phyloP scores from a whole-genome alignment of 1,284 basidiomycete species.

The Nidula niveotomentosa region DNA sequence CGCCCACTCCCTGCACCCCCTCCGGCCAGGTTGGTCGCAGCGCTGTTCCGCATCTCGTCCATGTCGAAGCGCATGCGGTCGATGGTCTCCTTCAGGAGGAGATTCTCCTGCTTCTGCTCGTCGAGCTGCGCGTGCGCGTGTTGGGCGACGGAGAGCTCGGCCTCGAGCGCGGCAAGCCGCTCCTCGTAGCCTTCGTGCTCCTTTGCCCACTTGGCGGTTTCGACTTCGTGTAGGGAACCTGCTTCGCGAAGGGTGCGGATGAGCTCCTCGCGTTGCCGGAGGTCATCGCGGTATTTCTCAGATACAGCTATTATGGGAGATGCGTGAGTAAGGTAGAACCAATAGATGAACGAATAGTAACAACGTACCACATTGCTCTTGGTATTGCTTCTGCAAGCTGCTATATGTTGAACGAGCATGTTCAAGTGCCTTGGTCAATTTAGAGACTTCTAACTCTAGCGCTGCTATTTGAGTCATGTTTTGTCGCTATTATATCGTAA shows the following conservation, averaged over 20 bases:
- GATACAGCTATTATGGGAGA: slow-evolving; percentile 52
- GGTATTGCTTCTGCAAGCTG: slow-evolving; percentile 80
- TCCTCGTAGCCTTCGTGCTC: slow-evolving; percentile 74
- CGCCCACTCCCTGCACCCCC: slow-evolving; percentile 40
- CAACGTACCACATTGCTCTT: slow-evolving; percentile 77
- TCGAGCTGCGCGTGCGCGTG: slow-evolving; percentile 74
- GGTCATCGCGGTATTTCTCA: slow-evolving; percentile 73
- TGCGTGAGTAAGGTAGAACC: not conserved
- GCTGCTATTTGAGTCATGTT: slow-evolving; percentile 63
- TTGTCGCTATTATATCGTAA: slow-evolving; percentile 41
- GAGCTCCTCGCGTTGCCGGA: slow-evolving; percentile 72
- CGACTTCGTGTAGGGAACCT: slow-evolving; percentile 57
- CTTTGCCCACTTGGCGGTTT: slow-evolving; percentile 55
- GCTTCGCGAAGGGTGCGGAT: slow-evolving; percentile 65
- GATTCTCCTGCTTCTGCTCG: slow-evolving; percentile 89
- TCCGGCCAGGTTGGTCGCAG: slow-evolving; percentile 31
- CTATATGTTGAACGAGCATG: slow-evolving; percentile 67
- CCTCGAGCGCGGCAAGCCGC: slow-evolving; percentile 62
- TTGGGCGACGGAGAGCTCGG: slow-evolving; percentile 66
- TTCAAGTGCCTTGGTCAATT: slow-evolving; percentile 71
- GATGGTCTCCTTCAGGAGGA: slow-evolving; percentile 90
- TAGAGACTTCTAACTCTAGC: slow-evolving; percentile 78
- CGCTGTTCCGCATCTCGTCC: slow-evolving; percentile 75
- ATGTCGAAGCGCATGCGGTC: slow-evolving; percentile 89
- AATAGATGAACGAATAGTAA: not conserved